phyloP scores from a whole-genome alignment of 805 yeast genomes.

The Candida chilensis region DNA sequence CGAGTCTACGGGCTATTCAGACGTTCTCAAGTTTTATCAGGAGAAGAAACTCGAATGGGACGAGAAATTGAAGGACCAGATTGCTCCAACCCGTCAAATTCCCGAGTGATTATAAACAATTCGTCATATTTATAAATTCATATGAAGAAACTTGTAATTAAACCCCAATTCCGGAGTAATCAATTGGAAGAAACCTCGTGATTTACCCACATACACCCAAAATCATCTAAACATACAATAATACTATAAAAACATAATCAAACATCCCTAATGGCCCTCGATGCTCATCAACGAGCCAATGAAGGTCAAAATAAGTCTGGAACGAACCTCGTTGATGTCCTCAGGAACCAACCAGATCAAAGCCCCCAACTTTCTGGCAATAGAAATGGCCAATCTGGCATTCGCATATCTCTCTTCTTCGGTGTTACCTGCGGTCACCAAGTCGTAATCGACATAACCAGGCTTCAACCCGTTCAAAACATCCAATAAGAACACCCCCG shows the following conservation, averaged over 20 bases:
- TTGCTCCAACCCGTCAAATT: constrained; percentile 36
- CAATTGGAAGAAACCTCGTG: no score
- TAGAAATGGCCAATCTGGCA: constrained; percentile 94
- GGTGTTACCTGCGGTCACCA: constrained; percentile 70
- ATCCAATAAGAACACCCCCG: constrained; percentile 79
- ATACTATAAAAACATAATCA: no score
- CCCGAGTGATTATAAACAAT: not conserved
- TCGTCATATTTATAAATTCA: no score
- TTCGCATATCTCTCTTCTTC: constrained; percentile 89
- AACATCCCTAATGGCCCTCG: no score
- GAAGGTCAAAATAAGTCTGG: constrained; percentile 87
- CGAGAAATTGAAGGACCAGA: constrained; percentile 62
- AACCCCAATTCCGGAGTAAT: no score
- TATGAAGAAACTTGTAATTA: no score
- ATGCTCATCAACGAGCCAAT: constrained; percentile 95
- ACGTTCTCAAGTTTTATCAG: constrained; percentile 59
- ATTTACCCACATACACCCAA: no score
- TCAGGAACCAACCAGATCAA: constrained; percentile 99
- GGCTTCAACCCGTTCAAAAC: constrained; percentile 91
- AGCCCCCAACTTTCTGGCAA: constrained; percentile 96
- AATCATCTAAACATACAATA: no score
- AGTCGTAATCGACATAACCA: constrained; percentile 93
- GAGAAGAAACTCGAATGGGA: constrained; percentile 62
- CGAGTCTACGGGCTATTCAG: constrained; percentile 56
- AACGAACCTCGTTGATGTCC: constrained; percentile 92